A percentile compares a stretch with the other conserved stretches of the same genome.
phyloP scores from a whole-genome alignment of 176 grass and related monocot species.

The Oryza officinalis region DNA sequence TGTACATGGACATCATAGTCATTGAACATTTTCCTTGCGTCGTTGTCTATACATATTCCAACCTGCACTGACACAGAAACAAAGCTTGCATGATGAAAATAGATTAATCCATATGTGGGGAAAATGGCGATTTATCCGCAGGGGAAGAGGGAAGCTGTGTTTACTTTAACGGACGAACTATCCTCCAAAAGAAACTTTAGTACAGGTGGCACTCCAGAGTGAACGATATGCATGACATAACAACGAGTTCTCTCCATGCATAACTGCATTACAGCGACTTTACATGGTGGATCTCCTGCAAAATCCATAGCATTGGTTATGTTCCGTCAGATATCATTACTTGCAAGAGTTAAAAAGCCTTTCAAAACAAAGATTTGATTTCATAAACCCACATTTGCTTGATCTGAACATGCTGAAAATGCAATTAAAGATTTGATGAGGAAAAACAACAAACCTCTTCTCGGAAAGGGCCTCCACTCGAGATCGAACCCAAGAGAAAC shows the following conservation, averaged over 20 bases:
- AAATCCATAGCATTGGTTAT: conserved; percentile 5
- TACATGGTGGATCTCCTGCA: conserved; percentile 70
- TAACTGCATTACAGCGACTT: conserved; percentile 93
- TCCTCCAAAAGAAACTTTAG: conserved; percentile 79
- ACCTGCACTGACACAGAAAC: conserved; percentile 56
- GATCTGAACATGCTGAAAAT: not conserved
- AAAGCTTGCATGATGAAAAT: not conserved
- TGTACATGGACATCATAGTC: conserved; percentile 74
- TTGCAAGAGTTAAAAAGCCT: not conserved
- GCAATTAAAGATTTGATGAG: not conserved
- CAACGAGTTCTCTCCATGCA: conserved; percentile 71
- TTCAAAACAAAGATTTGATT: not conserved
- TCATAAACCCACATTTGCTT: not conserved
- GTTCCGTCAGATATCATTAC: not conserved
- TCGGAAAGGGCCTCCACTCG: conserved; percentile 73
- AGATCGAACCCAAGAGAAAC: conserved; percentile 90
- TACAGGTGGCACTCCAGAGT: conserved; percentile 70
- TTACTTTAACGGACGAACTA: conserved; percentile 77
- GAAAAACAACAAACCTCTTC: conserved; percentile 60
- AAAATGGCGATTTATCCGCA: not conserved
- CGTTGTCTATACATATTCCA: conserved; percentile 77
- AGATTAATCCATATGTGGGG: not conserved
- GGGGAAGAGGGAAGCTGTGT: not conserved
- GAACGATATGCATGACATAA: conserved; percentile 85
- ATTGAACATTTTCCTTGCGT: conserved; percentile 76